Percentiles rank a stretch among this genome's conserved stretches.
These are phyloP conservation scores for Ceratobasidium sp. DNA, from an alignment of 1,284 basidiomycete genomes.

Conservation along the genomic window DNA sequence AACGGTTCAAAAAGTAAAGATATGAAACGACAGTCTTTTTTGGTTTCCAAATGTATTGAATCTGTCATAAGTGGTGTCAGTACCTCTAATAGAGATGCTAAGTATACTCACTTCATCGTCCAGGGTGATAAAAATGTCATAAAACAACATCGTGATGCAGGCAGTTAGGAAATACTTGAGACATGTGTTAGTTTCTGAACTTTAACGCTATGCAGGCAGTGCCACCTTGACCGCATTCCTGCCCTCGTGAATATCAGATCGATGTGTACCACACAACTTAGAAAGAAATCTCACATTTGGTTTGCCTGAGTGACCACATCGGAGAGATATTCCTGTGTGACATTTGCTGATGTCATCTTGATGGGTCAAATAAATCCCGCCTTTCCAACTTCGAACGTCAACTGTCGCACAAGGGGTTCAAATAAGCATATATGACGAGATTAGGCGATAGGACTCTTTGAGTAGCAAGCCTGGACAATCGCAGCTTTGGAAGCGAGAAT, in stretches of 20 bases:
- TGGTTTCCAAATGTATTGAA: conserved; percentile 17
- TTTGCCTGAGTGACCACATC: not conserved
- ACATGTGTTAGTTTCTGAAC: not conserved
- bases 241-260: not conserved
- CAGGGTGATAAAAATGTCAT: conserved; percentile 38
- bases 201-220: not conserved
- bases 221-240: conserved; percentile 25
- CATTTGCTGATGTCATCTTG: not conserved
- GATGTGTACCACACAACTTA: not conserved
- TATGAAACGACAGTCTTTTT: conserved; percentile 14
- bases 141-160: conserved; percentile 28
- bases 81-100: not conserved
- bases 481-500: no score
- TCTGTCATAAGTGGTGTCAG: not conserved
- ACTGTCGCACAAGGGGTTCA: no score
- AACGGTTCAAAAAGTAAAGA: conserved; percentile 5
- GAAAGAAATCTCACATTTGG: conserved; percentile 3
- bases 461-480: no score
- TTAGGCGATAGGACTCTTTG: no score
- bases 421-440: no score
- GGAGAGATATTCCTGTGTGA: not conserved
- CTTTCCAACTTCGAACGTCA: not conserved
- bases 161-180: conserved; percentile 3
- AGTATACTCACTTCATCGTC: conserved; percentile 16
- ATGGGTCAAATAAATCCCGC: conserved; percentile 16